These are phyloP conservation scores for Paraphaeosphaeria minitans DNA, from an alignment of 2,329 filamentous ascomycete genomes.

Conservation along the genomic window DNA sequence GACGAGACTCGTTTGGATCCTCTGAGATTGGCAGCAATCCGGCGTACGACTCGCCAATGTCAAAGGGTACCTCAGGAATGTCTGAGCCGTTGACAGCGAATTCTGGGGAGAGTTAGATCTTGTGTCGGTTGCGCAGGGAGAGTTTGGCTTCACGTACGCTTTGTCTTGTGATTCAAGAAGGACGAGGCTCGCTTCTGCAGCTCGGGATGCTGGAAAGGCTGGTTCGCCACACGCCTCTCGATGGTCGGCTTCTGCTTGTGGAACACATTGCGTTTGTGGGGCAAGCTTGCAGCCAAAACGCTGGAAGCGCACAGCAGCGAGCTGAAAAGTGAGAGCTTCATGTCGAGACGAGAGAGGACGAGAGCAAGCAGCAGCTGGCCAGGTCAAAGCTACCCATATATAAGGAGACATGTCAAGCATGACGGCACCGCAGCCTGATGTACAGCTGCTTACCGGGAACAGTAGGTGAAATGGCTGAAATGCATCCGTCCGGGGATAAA, in stretches of 20 bases:
- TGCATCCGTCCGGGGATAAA: background rate
- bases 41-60: constrained; percentile 70
- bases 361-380: constrained; percentile 11
- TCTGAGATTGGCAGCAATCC: constrained; percentile 64
- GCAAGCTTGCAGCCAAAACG: constrained; percentile 35
- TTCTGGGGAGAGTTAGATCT: constrained; percentile 48
- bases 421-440: constrained; percentile 15
- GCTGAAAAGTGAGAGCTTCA: constrained; percentile 39
- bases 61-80: constrained; percentile 72
- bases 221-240: constrained; percentile 33
- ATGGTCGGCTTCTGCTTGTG: constrained; percentile 31
- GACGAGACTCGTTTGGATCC: constrained; percentile 54
- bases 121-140: no score
- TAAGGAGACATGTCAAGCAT: constrained; percentile 15
- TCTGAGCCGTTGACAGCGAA: constrained; percentile 67
- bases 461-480: constrained; percentile 21
- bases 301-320: constrained; percentile 37
- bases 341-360: constrained; percentile 23
- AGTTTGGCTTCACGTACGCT: constrained; percentile 26
- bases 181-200: constrained; percentile 42
- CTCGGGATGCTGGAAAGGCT: constrained; percentile 39
- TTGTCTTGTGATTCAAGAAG: constrained; percentile 41
- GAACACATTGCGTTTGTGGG: constrained; percentile 34
- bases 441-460: constrained; percentile 23
- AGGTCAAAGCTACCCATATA: constrained; percentile 11